Base-by-base conservation (phyloP, 192 early-diverging fungal genomes). In the Allomyces arbusculus region DNA sequence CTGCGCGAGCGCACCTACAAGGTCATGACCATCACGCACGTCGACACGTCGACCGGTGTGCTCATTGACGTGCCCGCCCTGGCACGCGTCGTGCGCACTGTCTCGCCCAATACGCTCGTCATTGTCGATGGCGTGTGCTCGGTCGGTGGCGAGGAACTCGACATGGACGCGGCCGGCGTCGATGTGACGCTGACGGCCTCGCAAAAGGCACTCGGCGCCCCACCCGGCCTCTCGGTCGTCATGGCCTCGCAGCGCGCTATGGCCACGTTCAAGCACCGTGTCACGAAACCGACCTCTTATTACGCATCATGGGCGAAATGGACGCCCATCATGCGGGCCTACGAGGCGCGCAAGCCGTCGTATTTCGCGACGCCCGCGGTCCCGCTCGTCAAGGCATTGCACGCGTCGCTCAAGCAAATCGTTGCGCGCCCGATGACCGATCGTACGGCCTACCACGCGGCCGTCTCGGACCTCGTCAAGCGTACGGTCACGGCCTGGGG, bases 301-400 rank as follows among this genome's bases (percentile, higher is more conserved):
- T 98, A 90, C 73, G 84, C 83, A 44, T 89, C 84, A 72, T 94
- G 91, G 87, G 81, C 78, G 67, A 90, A 92, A 68, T 98, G 95
- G 95, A 79, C 93, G 71, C 95, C 95, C 44, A 87, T 98, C 73
- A 98, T 98, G 95, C 76, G 84, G 68, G 86, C 90, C 28, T 98
- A 98, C 77, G 95, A 98, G 78, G 84, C 85, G 0, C 84, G 91
- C 66, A 89, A 91, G 65, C 83, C 87, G 26, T 82, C 83, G 65
- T 98, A 98, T 79, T 98, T 98, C 83, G 95, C 92, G 64, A 98
- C 95, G 28, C 95, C 95, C 14, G 84, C 90, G 61, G 95, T 98
- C 62, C 91, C 94, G 79, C 81, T 89, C 50, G 82, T 98, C 73
- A 80, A 86, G 74, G 91, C 92, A 24, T 86, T 98, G 43, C 80